Conservation (phyloP, 2,329 filamentous ascomycete genomes). For the Fusarium pininemorale region DNA sequence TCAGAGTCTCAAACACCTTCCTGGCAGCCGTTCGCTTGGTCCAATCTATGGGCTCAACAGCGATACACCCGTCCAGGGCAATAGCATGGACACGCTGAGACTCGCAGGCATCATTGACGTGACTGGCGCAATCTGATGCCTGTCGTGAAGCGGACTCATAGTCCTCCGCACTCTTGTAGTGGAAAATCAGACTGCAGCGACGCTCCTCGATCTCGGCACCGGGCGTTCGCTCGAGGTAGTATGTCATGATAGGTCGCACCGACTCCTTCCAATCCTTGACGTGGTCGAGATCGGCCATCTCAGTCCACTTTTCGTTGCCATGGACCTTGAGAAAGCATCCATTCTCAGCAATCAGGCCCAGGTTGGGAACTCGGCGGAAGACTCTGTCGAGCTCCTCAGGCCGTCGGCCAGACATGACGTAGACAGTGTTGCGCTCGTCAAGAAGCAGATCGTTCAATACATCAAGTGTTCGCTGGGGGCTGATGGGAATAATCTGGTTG, state of each 20-base stretch:
- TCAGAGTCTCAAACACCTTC: conserved; percentile 72
- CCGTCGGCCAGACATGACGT: conserved; percentile 90
- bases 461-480: conserved; percentile 83
- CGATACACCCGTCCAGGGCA: conserved; percentile 79
- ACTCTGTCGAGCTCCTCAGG: conserved; percentile 88
- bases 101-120: conserved; percentile 94
- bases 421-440: conserved; percentile 85
- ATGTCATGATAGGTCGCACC: conserved; percentile 83
- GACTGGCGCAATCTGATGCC: conserved; percentile 88
- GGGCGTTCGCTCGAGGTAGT: conserved; percentile 90
- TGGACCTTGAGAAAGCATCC: conserved; percentile 87
- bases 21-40: conserved; percentile 87
- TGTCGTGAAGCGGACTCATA: conserved; percentile 77
- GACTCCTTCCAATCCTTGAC: conserved; percentile 84
- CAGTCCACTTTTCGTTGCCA: conserved; percentile 75
- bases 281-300: conserved; percentile 76
- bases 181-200: conserved; percentile 91
- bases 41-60: conserved; percentile 86
- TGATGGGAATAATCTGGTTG: conserved; percentile 84
- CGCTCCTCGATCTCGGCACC: conserved; percentile 89
- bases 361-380: conserved; percentile 82
- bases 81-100: conserved; percentile 85
- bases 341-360: conserved; percentile 94
- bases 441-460: conserved; percentile 82
- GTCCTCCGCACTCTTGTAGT: conserved; percentile 86